Base-by-base conservation (phyloP, 371 early-diverging fungal species). In the Haplosporangium sp. region DNA sequence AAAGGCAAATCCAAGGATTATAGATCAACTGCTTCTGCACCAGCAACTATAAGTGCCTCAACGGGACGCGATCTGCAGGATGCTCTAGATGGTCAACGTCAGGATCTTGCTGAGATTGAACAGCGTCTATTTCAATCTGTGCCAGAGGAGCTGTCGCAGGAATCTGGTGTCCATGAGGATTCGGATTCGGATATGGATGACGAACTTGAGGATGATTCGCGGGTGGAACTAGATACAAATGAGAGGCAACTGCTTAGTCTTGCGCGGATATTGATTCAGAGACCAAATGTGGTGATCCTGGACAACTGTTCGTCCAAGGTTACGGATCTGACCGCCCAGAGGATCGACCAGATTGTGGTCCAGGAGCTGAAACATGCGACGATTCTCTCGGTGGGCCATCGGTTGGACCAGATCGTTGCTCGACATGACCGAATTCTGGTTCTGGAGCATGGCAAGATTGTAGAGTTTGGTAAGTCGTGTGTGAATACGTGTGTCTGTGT, bases 141-240 rank as follows among this genome's bases (percentile, higher is more conserved):
- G 4, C 40, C 53, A n/a, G 54, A 69, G 9, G 70, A 53, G 4
- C 63, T 43, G 6, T 36, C 50, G 4, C 52, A 42, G 2, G 58
- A 51, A 16, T 5, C 47, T n/a, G 45, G 13, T 5, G 42, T 23
- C 9, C 21, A 38, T 36, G 56, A 66, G 13, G 55, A 55, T 10
- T 41, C 52, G 9, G 76, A 66, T 14, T 67, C 51, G 0, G 64
- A 58, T 29, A 29, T 29, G 0, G 42, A 58, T n/a, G 53, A 48
- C 10, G 64, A 47, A 3, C 61, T 55, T 0, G 66, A 69, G 4
- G 72, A 68, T 9, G 80, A 55, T 40, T 58, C 45, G 16, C 71
- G 80, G 0, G 66, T 73, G n/a, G 80, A 79, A n/a, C 59, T 79
- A 18, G 80, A 79, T 37, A 73, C 69, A 41, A 79, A 79, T 55